A percentile compares a stretch with the other conserved stretches of the same genome.
Evolutionary conservation across 179 eudicot genomes (phyloP).

Genomic region (Vitellaria paradoxa): DNA sequence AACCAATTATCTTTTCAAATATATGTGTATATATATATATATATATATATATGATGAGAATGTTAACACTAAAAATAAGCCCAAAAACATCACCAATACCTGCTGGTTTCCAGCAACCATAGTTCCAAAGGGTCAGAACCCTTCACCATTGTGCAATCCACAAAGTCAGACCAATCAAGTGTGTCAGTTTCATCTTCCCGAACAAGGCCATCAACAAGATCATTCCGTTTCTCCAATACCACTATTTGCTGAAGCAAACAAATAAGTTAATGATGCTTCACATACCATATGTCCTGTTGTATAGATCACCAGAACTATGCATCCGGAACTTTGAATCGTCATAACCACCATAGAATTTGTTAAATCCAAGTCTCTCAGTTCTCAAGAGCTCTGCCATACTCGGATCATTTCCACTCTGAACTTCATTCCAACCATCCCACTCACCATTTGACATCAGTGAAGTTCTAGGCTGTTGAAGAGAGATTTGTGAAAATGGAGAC

Average conservation of each 20-base stretch:
- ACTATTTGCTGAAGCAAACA: slow-evolving; percentile 24
- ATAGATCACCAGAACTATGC: slow-evolving; percentile 67
- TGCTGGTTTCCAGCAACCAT: slow-evolving; percentile 21
- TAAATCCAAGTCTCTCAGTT: slow-evolving; percentile 60
- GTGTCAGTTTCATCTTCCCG: slow-evolving; percentile 19
- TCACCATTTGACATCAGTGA: slow-evolving; percentile 58
- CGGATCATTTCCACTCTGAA: slow-evolving; percentile 50
- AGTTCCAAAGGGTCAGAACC: slow-evolving; percentile 10
- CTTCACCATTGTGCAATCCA: slow-evolving; percentile 15
- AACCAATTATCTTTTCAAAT: background rate
- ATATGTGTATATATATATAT: background rate
- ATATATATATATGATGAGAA: background rate
- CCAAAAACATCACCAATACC: slow-evolving; percentile 13
- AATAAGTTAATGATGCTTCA: slow-evolving; percentile 26
- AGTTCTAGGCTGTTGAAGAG: slow-evolving; percentile 57
- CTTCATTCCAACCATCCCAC: slow-evolving; percentile 82
- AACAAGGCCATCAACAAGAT: slow-evolving; percentile 18
- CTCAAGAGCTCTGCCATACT: slow-evolving; percentile 66
- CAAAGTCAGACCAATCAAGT: slow-evolving; percentile 31
- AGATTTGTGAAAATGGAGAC: slow-evolving; percentile 49
- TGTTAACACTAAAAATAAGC: background rate
- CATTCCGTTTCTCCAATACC: slow-evolving; percentile 28
- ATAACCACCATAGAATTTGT: slow-evolving; percentile 51
- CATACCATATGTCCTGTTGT: slow-evolving; percentile 75
- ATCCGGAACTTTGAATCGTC: slow-evolving; percentile 71